A percentile compares a stretch with the other conserved stretches of the same genome.
Conservation (phyloP, 257 asterid genomes). For the Forsythia viridissima region DNA sequence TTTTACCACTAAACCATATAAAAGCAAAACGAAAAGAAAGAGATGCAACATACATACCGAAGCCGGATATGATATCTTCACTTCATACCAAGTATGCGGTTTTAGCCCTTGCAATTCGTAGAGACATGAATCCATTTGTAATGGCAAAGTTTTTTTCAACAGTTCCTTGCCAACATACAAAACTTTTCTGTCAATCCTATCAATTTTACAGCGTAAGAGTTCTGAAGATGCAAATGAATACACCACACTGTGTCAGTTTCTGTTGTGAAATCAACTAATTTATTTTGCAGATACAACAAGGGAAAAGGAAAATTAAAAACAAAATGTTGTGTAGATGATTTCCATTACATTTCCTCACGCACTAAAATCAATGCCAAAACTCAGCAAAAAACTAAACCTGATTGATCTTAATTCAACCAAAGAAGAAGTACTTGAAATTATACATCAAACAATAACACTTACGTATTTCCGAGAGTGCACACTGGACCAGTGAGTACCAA, state of each 20-base stretch:
- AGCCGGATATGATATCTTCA: constrained; percentile 96
- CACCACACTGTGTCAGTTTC: too few species aligned
- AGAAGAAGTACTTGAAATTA: neutral
- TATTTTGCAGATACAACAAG: neutral
- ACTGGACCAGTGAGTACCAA: constrained; percentile 13
- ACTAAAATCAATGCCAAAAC: neutral
- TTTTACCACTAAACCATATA: neutral
- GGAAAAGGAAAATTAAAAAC: neutral
- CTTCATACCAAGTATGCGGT: constrained; percentile 15
- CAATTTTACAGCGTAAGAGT: neutral
- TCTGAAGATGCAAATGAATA: neutral
- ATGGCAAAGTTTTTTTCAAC: neutral
- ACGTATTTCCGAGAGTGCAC: constrained; percentile 32
- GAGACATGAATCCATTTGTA: neutral
- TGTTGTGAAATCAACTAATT: too few species aligned
- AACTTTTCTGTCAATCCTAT: neutral
- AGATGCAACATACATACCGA: constrained; percentile 62
- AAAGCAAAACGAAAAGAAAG: neutral
- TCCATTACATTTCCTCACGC: neutral
- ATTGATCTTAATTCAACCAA: neutral
- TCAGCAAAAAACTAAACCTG: constrained; percentile 17
- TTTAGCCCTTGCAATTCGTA: neutral
- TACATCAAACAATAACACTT: constrained; percentile 23
- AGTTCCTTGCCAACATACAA: neutral
- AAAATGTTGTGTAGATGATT: neutral